phyloP scores from a whole-genome alignment of 371 early-diverging fungal species.

The Batrachochytrium dendrobatidis region DNA sequence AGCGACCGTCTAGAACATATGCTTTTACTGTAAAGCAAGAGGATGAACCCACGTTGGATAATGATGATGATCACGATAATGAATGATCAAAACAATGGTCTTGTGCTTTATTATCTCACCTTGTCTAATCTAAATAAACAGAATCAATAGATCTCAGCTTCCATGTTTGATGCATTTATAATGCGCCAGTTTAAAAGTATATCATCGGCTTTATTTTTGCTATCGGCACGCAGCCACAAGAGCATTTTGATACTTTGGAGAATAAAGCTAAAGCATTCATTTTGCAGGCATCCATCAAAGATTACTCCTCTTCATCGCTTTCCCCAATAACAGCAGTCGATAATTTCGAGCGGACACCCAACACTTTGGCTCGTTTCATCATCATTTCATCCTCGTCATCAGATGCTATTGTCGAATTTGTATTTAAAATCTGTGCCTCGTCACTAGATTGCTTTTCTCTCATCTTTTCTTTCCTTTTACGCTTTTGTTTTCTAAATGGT shows the following conservation, averaged over 20 bases:
- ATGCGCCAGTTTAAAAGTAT: too few species aligned
- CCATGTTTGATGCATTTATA: too few species aligned
- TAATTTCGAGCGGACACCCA: background rate
- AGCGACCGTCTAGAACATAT: conserved; percentile 4
- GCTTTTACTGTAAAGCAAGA: background rate
- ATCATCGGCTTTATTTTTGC: too few species aligned
- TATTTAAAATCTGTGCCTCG: too few species aligned
- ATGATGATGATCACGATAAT: background rate
- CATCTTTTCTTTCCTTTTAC: conserved; percentile 6
- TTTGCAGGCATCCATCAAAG: too few species aligned
- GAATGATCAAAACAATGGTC: background rate
- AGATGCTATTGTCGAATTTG: too few species aligned
- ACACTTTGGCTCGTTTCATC: background rate
- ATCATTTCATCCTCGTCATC: conserved; percentile 2
- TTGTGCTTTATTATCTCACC: too few species aligned
- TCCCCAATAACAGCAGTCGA: background rate
- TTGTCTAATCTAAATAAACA: too few species aligned
- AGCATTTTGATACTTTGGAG: too few species aligned
- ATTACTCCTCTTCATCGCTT: background rate
- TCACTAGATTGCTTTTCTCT: conserved; percentile 1
- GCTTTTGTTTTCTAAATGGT: conserved; percentile 5
- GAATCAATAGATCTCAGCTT: too few species aligned
- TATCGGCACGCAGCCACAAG: too few species aligned
- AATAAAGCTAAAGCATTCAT: too few species aligned
- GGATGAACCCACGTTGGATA: background rate